phyloP scores from a whole-genome alignment of 768 basidiomycete genomes.

The Collybia nuda region DNA sequence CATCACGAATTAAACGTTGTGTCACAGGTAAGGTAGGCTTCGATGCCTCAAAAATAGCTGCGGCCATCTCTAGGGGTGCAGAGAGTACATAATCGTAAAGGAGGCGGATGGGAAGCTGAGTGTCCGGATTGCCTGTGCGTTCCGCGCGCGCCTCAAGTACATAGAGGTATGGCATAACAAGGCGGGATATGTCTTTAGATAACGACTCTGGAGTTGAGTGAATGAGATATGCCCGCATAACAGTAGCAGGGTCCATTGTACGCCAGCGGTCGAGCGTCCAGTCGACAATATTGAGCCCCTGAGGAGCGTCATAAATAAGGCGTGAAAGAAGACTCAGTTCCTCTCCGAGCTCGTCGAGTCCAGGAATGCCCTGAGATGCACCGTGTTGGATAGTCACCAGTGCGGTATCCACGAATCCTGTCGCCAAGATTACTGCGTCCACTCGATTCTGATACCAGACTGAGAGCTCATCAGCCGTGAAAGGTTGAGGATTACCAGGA shows the following conservation, averaged over 20 bases:
- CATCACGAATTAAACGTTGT: slow-evolving; percentile 75
- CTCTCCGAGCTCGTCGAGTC: slow-evolving; percentile 85
- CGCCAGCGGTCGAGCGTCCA: slow-evolving; percentile 82
- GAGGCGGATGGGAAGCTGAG: slow-evolving; percentile 58
- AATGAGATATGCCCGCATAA: slow-evolving; percentile 75
- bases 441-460: slow-evolving; percentile 78
- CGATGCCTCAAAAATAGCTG: slow-evolving; percentile 84
- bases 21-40: slow-evolving; percentile 79
- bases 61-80: slow-evolving; percentile 64
- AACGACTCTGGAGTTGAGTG: slow-evolving; percentile 68
- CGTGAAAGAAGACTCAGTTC: slow-evolving; percentile 86
- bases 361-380: slow-evolving; percentile 74
- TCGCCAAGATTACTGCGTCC: slow-evolving; percentile 54
- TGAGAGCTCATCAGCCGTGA: slow-evolving; percentile 52
- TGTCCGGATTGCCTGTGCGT: slow-evolving; percentile 71
- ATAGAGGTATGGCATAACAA: slow-evolving; percentile 91
- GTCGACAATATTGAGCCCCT: slow-evolving; percentile 48
- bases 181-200: slow-evolving; percentile 63
- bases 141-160: slow-evolving; percentile 89
- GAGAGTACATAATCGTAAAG: slow-evolving; percentile 73
- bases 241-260: slow-evolving; percentile 58
- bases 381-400: slow-evolving; percentile 83
- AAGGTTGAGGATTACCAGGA: slow-evolving; percentile 23
- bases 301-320: slow-evolving; percentile 80
- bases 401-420: slow-evolving; percentile 79